Base-by-base conservation (phyloP, 441 rosid species). In the Bocquillonia castaneifolia region DNA sequence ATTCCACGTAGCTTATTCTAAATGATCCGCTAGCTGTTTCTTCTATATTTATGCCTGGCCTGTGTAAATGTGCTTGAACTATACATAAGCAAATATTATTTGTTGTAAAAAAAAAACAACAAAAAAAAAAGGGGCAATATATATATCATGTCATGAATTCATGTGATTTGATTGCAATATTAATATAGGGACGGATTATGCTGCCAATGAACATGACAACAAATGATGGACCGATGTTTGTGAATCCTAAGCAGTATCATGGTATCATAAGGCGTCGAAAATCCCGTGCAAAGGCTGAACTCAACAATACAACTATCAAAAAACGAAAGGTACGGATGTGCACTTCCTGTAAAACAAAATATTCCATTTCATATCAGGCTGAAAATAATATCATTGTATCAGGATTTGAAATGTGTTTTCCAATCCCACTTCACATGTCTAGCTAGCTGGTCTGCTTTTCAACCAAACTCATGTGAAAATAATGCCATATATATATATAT, bases 191-290 rank as follows among this genome's bases (percentile, higher is more conserved):
- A 57, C 85, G 93, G 45, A 67, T 86, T 20, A 88, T 88, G 95
- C 81, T 93, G 58, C 97, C 96, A n/a, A 73, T 93, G 73, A 85
- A 80, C 78, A 69, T 88, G 84, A 74, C 83, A 55, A 58, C 84
- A 23, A 96, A 93, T 50, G 93, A 88, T 57, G 93, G 86, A 48
- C 95, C 99, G 0, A 85, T 91, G 74, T 93, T 77, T 71, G 96
- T 93, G 37, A 93, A 93, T 78, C 88, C 98, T 55, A 93, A 91
- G 84, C 96, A 93, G 78, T 93, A 89, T 76, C 90, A 91, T 69
- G 97, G 88, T 57, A 93, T 93, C 82, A 76, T 91, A 25, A 86
- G 93, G 82, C 87, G 96, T 34, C 77, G 97, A 52, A 79, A 85
- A 71, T 86, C 85, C 12, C 99, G 97, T 68, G 96, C 93, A 37